Evolutionary conservation across 163 green algal genomes (phyloP).

Genomic region (Scenedesmus sp.): DNA sequence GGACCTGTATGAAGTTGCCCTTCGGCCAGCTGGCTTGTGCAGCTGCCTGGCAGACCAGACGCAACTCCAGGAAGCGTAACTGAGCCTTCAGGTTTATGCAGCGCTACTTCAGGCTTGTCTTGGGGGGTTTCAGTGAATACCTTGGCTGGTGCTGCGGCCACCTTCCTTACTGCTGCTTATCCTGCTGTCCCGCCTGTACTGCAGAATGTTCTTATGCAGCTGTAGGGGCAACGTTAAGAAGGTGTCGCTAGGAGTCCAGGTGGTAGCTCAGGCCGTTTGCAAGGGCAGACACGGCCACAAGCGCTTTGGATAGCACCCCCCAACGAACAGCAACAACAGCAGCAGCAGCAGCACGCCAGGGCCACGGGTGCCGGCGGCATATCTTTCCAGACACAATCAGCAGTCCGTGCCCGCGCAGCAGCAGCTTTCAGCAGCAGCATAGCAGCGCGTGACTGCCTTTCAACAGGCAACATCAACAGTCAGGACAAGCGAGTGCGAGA

Average conservation of each 20-base stretch:
- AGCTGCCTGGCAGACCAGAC: not conserved
- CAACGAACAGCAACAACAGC: not conserved
- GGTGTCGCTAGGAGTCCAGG: slow-evolving; percentile 27
- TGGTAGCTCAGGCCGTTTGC: slow-evolving; percentile 24
- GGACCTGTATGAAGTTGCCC: not conserved
- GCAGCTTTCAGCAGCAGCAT: not conserved
- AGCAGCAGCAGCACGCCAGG: slow-evolving; percentile 17
- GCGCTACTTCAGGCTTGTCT: not conserved
- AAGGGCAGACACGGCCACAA: slow-evolving; percentile 54
- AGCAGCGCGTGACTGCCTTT: not conserved
- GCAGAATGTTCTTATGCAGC: slow-evolving; percentile 56
- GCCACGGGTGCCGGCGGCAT: slow-evolving; percentile 9
- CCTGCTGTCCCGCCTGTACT: not conserved
- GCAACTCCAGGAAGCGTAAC: not conserved
- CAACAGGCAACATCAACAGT: not conserved
- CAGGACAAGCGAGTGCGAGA: not conserved
- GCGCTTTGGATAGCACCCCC: slow-evolving; percentile 48
- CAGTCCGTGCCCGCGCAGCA: slow-evolving; percentile 18
- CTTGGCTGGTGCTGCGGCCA: not conserved
- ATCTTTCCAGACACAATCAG: slow-evolving; percentile 23
- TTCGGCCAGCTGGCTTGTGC: slow-evolving; percentile 1
- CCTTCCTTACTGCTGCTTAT: not conserved
- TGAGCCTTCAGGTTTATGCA: not conserved
- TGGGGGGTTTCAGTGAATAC: not conserved
- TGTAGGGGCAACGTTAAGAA: slow-evolving; percentile 53